Evolutionary conservation across 768 basidiomycete species (phyloP).

Genomic region (Leccinum truebloodii): DNA sequence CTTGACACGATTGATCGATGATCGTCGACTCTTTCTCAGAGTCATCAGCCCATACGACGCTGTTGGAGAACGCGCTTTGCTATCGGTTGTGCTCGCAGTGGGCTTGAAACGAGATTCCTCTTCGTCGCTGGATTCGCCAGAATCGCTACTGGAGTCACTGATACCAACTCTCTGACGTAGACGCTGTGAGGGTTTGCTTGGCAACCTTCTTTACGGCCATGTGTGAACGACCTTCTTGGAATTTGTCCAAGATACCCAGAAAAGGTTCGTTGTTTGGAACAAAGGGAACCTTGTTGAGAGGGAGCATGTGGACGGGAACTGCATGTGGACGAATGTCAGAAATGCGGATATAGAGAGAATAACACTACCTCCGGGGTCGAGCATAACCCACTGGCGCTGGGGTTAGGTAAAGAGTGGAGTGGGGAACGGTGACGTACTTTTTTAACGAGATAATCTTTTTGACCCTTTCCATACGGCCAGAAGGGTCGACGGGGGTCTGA

Average conservation of each 20-base stretch:
- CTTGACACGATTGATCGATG: too few relatives aligned
- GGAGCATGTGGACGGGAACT: constrained; percentile 77
- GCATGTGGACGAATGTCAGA: constrained; percentile 53
- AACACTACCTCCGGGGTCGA: constrained; percentile 74
- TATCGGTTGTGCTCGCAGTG: constrained; percentile 16
- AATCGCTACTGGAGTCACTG: constrained; percentile 55
- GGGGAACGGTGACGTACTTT: constrained; percentile 40
- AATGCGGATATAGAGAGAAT: too few relatives aligned
- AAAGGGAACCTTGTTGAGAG: constrained; percentile 83
- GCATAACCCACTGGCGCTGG: constrained; percentile 59
- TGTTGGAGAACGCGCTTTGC: constrained; percentile 28
- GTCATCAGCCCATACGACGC: constrained; percentile 35
- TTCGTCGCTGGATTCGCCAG: constrained; percentile 48
- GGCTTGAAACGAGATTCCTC: constrained; percentile 31
- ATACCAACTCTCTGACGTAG: constrained; percentile 75
- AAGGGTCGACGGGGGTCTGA: constrained; percentile 54
- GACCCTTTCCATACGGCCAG: constrained; percentile 48
- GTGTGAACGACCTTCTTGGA: constrained; percentile 88
- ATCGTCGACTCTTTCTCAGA: constrained; percentile 29
- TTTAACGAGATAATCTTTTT: constrained; percentile 89
- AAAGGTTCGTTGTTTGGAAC: constrained; percentile 87
- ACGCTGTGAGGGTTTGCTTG: constrained; percentile 73
- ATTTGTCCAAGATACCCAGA: constrained; percentile 81
- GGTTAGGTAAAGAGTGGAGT: background rate
- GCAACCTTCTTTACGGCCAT: constrained; percentile 90